A percentile compares a stretch with the other conserved stretches of the same genome.
Evolutionary conservation across 345 rosid genomes (phyloP).

Genomic region (Microthlaspi erraticum): DNA sequence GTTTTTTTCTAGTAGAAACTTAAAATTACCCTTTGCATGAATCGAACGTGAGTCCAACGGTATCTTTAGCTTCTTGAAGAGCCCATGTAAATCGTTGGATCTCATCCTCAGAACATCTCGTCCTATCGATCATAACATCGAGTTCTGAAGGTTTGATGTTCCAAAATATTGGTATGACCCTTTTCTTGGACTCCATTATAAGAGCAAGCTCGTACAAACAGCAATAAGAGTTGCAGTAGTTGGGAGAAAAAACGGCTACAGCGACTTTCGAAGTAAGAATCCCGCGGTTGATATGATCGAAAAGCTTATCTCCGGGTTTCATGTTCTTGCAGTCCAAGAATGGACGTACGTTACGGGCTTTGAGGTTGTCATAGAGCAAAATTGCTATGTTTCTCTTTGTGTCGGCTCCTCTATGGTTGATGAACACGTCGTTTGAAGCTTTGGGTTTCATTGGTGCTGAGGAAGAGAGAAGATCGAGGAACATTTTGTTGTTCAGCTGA

Average conservation of each 20-base stretch:
- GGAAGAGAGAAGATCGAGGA: conserved; percentile 38
- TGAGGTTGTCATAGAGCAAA: conserved; percentile 67
- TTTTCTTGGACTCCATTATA: conserved; percentile 66
- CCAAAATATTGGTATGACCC: conserved; percentile 73
- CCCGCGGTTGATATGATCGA: conserved; percentile 60
- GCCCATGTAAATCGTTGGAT: conserved; percentile 61
- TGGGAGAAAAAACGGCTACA: conserved; percentile 68
- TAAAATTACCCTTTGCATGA: conserved; percentile 61
- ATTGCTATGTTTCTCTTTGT: conserved; percentile 62
- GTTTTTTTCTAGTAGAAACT: background rate
- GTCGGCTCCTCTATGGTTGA: conserved; percentile 74
- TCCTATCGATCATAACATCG: conserved; percentile 42
- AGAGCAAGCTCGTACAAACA: conserved; percentile 78
- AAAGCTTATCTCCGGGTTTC: conserved; percentile 78
- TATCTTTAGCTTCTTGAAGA: conserved; percentile 69
- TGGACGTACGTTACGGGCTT: conserved; percentile 48
- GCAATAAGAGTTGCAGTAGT: conserved; percentile 62
- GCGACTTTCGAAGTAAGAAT: conserved; percentile 59
- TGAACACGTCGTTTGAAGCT: conserved; percentile 61
- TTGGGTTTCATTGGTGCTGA: conserved; percentile 26
- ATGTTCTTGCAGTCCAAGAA: conserved; percentile 78
- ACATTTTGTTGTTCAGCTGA: conserved; percentile 21
- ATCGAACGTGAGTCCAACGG: conserved; percentile 68
- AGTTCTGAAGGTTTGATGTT: conserved; percentile 80
- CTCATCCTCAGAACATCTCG: conserved; percentile 45